Evolutionary conservation across 1,284 basidiomycete species (phyloP), one percentile per base, ranked within the genome.

Genomic region (Apiotrichum montevideense): DNA sequence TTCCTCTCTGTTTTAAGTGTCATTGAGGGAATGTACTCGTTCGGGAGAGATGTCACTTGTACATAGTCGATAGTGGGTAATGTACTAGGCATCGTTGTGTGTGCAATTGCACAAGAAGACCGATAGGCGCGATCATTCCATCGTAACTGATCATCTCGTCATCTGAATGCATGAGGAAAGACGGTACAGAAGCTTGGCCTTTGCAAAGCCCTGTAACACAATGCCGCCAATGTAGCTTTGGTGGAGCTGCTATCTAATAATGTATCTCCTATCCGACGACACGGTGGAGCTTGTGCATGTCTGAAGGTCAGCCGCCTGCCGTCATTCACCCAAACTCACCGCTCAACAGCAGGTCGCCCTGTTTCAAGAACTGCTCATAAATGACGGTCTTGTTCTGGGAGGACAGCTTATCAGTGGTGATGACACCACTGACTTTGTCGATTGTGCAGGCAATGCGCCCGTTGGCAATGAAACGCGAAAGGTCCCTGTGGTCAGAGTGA

Each of bases 351-450:
- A 90, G 77, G 75, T 98, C 94, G 2, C 90, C 89, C 73, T 90
- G 86, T 76, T 87, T 86, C 65, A 92, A 81, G 67, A 97, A 87
- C 52, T 87, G 86, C 69, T 93, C 90, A 72, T 97, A 98, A 69
- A 93, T 87, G 46, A 87, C 85, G 57, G 87, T 90, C 82, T 97
- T 96, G 61, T 78, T 77, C 63, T 81, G 80, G 35, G 85, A 75
- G 6, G 85, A 83, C 11, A 91, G 87, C 57, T 93, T 81, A 54
- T 90, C 93, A n/a, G 94, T 98, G 77, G 94, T 90, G 10, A 98
- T 92, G 35, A 97, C 83, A 0, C 92, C 91, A 58, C 88, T 82
- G 35, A 97, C 95, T 72, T 92, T 92, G 81, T 98, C 94, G 63
- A 98, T 97, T 7, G 88, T 87, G 66, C 88, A 91, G 59, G 92